Evolutionary conservation across 371 early-diverging fungal species (phyloP), one percentile per base, ranked within the genome.

Genomic region (Lichtheimia corymbifera): DNA sequence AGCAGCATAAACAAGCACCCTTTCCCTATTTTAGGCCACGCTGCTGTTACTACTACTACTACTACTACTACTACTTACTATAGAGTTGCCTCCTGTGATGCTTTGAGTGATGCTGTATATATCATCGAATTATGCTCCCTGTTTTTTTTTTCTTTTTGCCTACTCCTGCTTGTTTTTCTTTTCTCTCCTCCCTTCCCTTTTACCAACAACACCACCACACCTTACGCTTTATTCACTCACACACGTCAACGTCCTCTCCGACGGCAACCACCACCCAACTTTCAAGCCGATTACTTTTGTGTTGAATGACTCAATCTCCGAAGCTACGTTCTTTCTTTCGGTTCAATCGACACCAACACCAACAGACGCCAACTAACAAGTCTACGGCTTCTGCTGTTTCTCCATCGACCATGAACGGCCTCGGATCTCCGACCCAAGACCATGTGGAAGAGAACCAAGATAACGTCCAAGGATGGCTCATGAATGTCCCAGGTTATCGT

Each of bases 401-500:
- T 30, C 18, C 52, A 7, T 45, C 60, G 27, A 14, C 24, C 52
- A 18, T 27, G 52, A 15, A 59, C 60, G 24, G n/a, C 15, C 25
- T 52, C 52, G 52, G 57, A 62, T 62, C 63, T 62, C 63, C 63
- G 63, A 62, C 55, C 5, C 44, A 11, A 24, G 14, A n/a, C 49
- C 12, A 41, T 14, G 44, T 43, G 15, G 54, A 43, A 28, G 30
- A 50, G 18, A 50, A 53, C 6, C 51, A 53, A 20, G 43, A 42
- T 18, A 66, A 59, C 42, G 67, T 66, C 11, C 67, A 59, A 13
- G 67, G 67, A 28, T 66, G 67, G 67, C 62, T 66, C 53, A 58
- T 62, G 62, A 58, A 43, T 43, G 67, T 66, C 25, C 67, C 62
- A 45, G 67, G 67, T 28, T 66, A 66, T 45, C 57, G 67, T 54